Evolutionary conservation across 1,139 yeast species (phyloP), one percentile per base, ranked within the genome.

Genomic region (Nadsonia commutata): DNA sequence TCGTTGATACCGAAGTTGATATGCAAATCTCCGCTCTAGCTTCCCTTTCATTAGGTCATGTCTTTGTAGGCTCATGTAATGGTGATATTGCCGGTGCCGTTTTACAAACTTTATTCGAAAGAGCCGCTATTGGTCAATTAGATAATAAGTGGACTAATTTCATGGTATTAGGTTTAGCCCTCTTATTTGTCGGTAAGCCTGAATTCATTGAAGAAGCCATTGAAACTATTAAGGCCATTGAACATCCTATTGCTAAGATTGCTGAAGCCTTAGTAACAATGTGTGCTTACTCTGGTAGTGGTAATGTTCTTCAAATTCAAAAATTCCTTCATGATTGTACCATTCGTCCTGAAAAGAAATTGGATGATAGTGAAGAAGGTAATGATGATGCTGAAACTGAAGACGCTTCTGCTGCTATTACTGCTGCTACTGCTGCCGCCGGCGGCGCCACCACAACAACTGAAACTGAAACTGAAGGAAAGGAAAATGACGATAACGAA

Each of bases 201-300:
- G 97, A 90, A 57, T 90, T 81, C 62, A 94, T 86, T 41, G 97
- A 88, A 56, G 97, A 86, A 63, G 95, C 86, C 20, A 67, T 90
- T 52, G 98, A 90, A 59, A 85, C 97, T 1, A 79, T 90, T 52
- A 85, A 81, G 60, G 98, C 97, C 17, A 83, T 93, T 56, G 95
- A 86, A 52, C 96, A 88, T 58, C 96, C 97, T 42, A 81, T 90
- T 57, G 79, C 93, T 37, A 80, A 84, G 53, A 83, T 94, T 39
- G 76, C 88, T 57, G 93, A 84, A 62, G 94, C 88, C 5, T 71
- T 93, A 58, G 90, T 93, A 27, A 86, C 83, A 51, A 82, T 88
- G 44, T 84, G 96, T 67, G 94, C 97, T 6, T 88, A 82, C 64
- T 94, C 96, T 17, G 99, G 98, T 51, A 85, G 97, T 39, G 99